These are phyloP conservation scores for Lactarius tabidus DNA, from an alignment of 768 basidiomycete genomes.

Conservation along the genomic window DNA sequence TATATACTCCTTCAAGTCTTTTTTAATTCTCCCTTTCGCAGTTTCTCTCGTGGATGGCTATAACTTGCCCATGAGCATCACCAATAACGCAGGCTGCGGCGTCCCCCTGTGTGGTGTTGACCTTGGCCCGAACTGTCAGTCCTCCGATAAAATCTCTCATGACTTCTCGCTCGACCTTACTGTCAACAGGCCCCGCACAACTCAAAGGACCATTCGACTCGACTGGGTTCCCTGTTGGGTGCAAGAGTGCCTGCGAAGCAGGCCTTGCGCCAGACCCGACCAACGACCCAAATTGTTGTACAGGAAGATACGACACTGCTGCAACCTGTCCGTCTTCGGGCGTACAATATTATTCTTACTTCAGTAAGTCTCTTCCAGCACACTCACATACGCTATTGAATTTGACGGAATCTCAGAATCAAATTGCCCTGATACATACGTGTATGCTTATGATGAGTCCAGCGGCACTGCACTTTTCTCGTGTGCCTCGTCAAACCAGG, in stretches of 20 bases:
- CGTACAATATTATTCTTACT: slow-evolving; percentile 35
- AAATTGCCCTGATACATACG: slow-evolving; percentile 46
- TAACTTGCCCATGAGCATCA: slow-evolving; percentile 36
- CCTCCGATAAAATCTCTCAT: neutral
- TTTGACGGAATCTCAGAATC: slow-evolving; percentile 31
- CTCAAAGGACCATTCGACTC: slow-evolving; percentile 37
- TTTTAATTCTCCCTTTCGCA: slow-evolving; percentile 23
- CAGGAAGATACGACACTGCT: slow-evolving; percentile 48
- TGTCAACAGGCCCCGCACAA: slow-evolving; percentile 31
- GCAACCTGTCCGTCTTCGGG: slow-evolving; percentile 52
- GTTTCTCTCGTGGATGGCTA: slow-evolving; percentile 34
- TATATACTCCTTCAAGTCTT: neutral
- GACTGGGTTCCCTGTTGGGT: slow-evolving; percentile 39
- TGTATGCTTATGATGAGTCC: slow-evolving; percentile 49
- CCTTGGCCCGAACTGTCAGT: slow-evolving; percentile 35
- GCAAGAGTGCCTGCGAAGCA: slow-evolving; percentile 42
- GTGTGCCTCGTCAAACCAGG: slow-evolving; percentile 34
- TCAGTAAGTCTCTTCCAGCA: neutral
- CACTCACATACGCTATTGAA: neutral
- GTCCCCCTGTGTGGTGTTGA: slow-evolving; percentile 38
- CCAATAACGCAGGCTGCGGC: slow-evolving; percentile 33
- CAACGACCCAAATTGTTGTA: slow-evolving; percentile 56
- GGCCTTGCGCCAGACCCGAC: slow-evolving; percentile 32
- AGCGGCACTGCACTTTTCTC: slow-evolving; percentile 40
- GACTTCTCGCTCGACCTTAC: slow-evolving; percentile 20